These are phyloP conservation scores for Tetrahymena borealis DNA, from an alignment of 73 alveolate genomes.

Conservation along the genomic window DNA sequence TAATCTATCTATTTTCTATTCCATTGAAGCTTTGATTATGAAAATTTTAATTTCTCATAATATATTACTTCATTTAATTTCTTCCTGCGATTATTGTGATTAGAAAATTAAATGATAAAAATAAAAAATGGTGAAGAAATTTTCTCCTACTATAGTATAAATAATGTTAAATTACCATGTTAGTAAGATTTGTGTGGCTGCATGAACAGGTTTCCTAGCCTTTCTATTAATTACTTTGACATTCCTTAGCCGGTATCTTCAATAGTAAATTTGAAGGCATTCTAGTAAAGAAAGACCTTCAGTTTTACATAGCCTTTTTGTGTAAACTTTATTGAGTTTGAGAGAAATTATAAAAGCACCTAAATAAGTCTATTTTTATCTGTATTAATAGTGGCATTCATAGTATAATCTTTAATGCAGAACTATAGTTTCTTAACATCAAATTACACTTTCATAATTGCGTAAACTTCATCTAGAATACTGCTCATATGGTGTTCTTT, in stretches of 20 bases:
- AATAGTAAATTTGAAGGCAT: background rate
- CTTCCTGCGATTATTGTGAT: too few relatives aligned
- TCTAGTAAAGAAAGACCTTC: background rate
- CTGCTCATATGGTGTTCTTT: background rate
- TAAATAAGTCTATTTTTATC: background rate
- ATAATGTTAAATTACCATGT: too few relatives aligned
- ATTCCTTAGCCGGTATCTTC: constrained; percentile 1
- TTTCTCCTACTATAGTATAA: too few relatives aligned
- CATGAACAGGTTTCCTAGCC: background rate
- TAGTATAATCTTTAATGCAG: background rate
- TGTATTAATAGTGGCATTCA: background rate
- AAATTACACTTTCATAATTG: background rate
- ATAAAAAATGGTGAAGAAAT: too few relatives aligned
- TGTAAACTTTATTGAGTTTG: background rate
- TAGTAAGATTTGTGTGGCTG: background rate
- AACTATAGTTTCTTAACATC: background rate
- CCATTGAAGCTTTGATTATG: too few relatives aligned
- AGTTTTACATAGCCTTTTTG: background rate
- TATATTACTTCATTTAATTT: too few relatives aligned
- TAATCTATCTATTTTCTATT: too few relatives aligned
- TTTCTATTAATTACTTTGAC: background rate
- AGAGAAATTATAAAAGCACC: background rate
- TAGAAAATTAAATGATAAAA: too few relatives aligned
- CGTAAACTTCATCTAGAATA: background rate
- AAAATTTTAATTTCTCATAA: too few relatives aligned